phyloP scores from a whole-genome alignment of 2,329 filamentous ascomycete species.

The Botryotinia narcissicola region DNA sequence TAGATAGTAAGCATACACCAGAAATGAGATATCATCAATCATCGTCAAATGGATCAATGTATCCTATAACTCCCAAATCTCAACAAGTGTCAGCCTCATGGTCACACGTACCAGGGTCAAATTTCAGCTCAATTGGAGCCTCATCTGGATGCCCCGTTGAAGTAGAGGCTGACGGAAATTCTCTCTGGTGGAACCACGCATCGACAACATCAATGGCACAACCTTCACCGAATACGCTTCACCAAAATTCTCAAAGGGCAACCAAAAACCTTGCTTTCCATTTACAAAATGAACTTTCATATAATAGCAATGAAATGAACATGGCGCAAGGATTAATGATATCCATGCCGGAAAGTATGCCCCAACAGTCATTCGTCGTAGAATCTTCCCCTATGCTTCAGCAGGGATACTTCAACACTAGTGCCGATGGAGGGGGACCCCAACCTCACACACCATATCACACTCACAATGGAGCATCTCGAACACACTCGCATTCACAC shows the following conservation, averaged over 20 bases:
- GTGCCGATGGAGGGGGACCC: neutral
- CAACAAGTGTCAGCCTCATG: conserved; percentile 29
- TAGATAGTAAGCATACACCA: conserved; percentile 28
- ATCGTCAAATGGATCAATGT: conserved; percentile 24
- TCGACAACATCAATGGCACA: conserved; percentile 33
- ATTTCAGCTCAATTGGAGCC: conserved; percentile 23
- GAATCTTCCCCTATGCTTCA: conserved; percentile 26
- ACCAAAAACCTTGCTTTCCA: conserved; percentile 35
- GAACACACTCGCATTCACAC: conserved; percentile 20
- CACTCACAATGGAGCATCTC: neutral
- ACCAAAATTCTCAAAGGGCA: conserved; percentile 32
- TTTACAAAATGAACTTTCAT: conserved; percentile 35
- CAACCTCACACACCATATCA: conserved; percentile 19
- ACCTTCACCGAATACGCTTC: conserved; percentile 31
- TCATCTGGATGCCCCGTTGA: conserved; percentile 18
- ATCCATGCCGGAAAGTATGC: conserved; percentile 31
- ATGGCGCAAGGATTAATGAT: conserved; percentile 35
- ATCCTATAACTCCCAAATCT: conserved; percentile 32
- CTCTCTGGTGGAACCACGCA: conserved; percentile 38
- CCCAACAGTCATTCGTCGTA: conserved; percentile 31
- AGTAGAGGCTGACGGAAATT: conserved; percentile 25
- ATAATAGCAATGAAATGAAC: conserved; percentile 26
- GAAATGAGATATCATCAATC: conserved; percentile 27
- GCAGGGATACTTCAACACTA: conserved; percentile 24
- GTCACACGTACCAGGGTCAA: conserved; percentile 28